Evolutionary conservation across 768 basidiomycete species (phyloP), one percentile per base, ranked within the genome.

Genomic region (Lyophyllum atratum): DNA sequence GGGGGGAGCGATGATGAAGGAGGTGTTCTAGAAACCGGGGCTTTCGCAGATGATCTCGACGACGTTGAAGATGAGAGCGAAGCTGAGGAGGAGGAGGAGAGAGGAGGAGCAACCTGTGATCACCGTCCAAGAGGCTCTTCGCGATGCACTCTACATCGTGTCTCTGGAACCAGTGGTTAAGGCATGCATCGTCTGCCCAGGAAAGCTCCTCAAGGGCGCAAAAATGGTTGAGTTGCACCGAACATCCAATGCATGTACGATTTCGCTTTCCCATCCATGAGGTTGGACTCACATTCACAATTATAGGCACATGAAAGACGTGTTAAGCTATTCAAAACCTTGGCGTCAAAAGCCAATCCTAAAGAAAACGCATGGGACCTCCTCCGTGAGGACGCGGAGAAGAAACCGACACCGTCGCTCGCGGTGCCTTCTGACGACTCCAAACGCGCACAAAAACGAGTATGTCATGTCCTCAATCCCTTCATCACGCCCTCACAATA

Each of bases 111-210:
- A 76, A 28, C 73, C 80, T 2, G 70, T 74, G 7, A 75, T 90
- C 61, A 77, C 83, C 8, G 75, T 91, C 42, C 64, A 75, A 40
- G 80, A 87, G 64, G 89, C 83, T 11, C 77, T 90, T 46, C 70
- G 72, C 24, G 80, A 90, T 53, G 86, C 91, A 1, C 63, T 93
- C 31, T 89, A 86, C 68, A 66, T 82, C 60, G 72, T 86, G 31
- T 80, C 84, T 4, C 59, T 82, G 11, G 76, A 85, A 22, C 80
- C 85, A 3, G 81, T 81, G 22, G 66, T 82, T 33, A 80, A 80
- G 59, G 80, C 76, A 9, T 92, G 91, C 67, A 76, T 85, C 8
- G 66, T 88, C 5, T 93, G 91, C 69, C 89, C 87, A 11, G 85
- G 84, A 37, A 93, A 90, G 66, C 66, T 79, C n/a, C 76, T 93